These are phyloP conservation scores for Coniochaeta hoffmannii DNA, from an alignment of 2,329 filamentous ascomycete genomes.

Conservation along the genomic window DNA sequence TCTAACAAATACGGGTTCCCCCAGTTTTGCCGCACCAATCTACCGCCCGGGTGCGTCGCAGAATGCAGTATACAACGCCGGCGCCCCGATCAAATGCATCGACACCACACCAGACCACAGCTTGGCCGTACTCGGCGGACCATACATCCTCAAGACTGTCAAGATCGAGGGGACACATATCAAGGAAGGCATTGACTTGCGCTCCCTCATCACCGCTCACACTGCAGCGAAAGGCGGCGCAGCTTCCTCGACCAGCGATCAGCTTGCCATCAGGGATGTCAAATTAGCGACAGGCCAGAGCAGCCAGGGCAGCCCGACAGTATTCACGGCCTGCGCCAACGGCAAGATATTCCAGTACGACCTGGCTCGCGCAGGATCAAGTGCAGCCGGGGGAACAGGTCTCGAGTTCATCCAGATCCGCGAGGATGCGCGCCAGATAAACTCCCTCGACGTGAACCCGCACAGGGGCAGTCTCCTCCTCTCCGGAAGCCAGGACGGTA, in stretches of 20 bases:
- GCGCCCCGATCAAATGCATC: slow-evolving; percentile 47
- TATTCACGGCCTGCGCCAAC: slow-evolving; percentile 57
- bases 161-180: slow-evolving; percentile 46
- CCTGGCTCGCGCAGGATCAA: slow-evolving; percentile 39
- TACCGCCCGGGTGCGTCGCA: slow-evolving; percentile 49
- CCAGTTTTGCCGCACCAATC: slow-evolving; percentile 25
- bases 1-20: slow-evolving; percentile 38
- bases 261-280: slow-evolving; percentile 57
- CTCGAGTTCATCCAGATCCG: slow-evolving; percentile 50
- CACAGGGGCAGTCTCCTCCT: slow-evolving; percentile 49
- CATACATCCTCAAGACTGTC: slow-evolving; percentile 54
- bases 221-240: slow-evolving; percentile 32
- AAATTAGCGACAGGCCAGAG: slow-evolving; percentile 43
- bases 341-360: slow-evolving; percentile 61
- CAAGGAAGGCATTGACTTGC: slow-evolving; percentile 50
- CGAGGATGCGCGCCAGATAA: slow-evolving; percentile 57
- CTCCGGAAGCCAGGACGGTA: slow-evolving; percentile 57
- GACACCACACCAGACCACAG: slow-evolving; percentile 45
- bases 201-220: slow-evolving; percentile 46
- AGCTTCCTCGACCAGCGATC: slow-evolving; percentile 37
- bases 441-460: slow-evolving; percentile 56
- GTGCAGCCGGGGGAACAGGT: slow-evolving; percentile 30
- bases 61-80: slow-evolving; percentile 43
- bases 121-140: slow-evolving; percentile 49
- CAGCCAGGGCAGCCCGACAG: slow-evolving; percentile 38